These are phyloP conservation scores for Stereum hirsutum DNA, from an alignment of 1,284 basidiomycete species.

Conservation along the genomic window DNA sequence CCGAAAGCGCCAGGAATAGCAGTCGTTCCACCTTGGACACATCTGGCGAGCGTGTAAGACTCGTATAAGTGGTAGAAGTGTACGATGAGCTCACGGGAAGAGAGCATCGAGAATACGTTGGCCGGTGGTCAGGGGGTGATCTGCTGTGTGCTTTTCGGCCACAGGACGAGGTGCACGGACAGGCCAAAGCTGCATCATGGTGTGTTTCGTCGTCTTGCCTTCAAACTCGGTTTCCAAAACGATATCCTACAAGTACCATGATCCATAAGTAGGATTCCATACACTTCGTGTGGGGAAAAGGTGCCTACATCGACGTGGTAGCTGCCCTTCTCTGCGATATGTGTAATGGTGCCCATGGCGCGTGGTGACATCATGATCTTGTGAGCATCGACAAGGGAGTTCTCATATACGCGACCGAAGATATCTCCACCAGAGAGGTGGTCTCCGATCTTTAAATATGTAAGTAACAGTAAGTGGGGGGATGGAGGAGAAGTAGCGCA, in stretches of 20 bases:
- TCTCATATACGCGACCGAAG: slow-evolving; percentile 94
- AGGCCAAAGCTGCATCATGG: slow-evolving; percentile 98
- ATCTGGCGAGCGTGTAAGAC: slow-evolving; percentile 33
- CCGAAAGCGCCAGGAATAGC: slow-evolving; percentile 99
- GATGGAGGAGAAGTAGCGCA: slow-evolving; percentile 18
- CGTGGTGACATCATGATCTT: slow-evolving; percentile 95
- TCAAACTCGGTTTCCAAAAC: slow-evolving; percentile 98
- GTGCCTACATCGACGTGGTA: slow-evolving; percentile 86
- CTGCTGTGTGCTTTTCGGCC: slow-evolving; percentile 89
- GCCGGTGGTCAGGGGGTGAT: slow-evolving; percentile 90
- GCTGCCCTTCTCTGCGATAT: slow-evolving; percentile 90
- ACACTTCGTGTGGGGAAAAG: slow-evolving; percentile 1
- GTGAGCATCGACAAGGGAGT: slow-evolving; percentile 93
- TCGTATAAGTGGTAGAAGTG: neutral
- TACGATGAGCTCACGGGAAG: slow-evolving; percentile 66
- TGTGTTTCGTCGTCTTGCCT: slow-evolving; percentile 89
- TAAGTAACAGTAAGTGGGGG: slow-evolving; percentile 2
- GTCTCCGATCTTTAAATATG: slow-evolving; percentile 68
- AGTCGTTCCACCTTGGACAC: slow-evolving; percentile 98
- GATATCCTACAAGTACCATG: slow-evolving; percentile 55
- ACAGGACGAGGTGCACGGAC: slow-evolving; percentile 96
- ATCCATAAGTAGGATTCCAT: neutral
- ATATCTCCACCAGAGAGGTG: slow-evolving; percentile 97
- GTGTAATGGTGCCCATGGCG: slow-evolving; percentile 91
- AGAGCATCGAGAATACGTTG: slow-evolving; percentile 96